Evolutionary conservation across 2,329 filamentous ascomycete genomes (phyloP).

Genomic region (Mycogone perniciosa): DNA sequence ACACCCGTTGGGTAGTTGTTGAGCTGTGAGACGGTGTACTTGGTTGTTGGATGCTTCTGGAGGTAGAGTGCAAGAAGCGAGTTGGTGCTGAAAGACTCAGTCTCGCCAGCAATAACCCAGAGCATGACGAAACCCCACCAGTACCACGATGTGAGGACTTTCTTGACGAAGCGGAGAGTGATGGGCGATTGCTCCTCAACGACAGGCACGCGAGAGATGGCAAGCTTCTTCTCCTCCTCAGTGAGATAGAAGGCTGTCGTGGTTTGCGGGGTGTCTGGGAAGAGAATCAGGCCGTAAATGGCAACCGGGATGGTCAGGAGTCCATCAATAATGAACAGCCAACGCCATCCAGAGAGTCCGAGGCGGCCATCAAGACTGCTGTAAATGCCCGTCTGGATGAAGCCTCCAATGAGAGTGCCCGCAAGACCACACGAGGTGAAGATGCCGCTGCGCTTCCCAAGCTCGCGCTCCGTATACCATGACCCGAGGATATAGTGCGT

Average conservation of each 20-base stretch:
- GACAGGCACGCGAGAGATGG: conserved; percentile 34
- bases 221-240: conserved; percentile 39
- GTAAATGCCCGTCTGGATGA: conserved; percentile 59
- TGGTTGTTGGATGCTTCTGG: conserved; percentile 38
- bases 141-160: conserved; percentile 53
- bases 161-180: conserved; percentile 44
- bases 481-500: conserved; percentile 40
- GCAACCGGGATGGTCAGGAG: conserved; percentile 35
- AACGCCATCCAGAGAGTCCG: conserved; percentile 60
- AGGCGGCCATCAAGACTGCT: conserved; percentile 32
- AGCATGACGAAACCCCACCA: conserved; percentile 61
- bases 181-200: conserved; percentile 38
- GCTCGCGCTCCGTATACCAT: conserved; percentile 55
- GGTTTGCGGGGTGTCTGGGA: conserved; percentile 40
- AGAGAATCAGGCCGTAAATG: conserved; percentile 29
- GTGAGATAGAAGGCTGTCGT: conserved; percentile 38
- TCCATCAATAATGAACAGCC: conserved; percentile 67
- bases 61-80: conserved; percentile 47
- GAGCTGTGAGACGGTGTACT: conserved; percentile 41
- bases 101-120: conserved; percentile 66
- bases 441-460: conserved; percentile 57
- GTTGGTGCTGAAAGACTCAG: conserved; percentile 64
- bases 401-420: conserved; percentile 46
- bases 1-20: conserved; percentile 55
- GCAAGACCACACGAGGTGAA: conserved; percentile 56